Evolutionary conservation across 345 rosid genomes (phyloP).

Genomic region (Melaleuca quinquenervia): DNA sequence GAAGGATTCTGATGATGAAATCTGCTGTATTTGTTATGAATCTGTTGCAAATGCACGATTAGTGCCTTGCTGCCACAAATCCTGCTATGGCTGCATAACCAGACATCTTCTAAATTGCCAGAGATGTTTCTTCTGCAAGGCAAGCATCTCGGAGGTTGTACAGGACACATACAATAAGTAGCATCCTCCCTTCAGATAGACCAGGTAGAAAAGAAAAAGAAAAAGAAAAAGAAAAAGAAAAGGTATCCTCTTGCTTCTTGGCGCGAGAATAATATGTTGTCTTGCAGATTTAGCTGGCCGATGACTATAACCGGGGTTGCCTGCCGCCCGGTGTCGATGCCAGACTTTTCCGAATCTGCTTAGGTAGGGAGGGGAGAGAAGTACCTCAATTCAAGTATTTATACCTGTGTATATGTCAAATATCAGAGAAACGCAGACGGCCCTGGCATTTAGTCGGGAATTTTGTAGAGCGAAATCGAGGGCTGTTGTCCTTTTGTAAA

Average conservation of each 20-base stretch:
- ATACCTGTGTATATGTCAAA: neutral
- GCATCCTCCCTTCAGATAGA: neutral
- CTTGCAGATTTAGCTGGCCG: neutral
- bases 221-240: no score
- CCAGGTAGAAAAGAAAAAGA: neutral
- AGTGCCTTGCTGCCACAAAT: constrained; percentile 71
- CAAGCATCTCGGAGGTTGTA: constrained; percentile 51
- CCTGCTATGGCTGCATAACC: constrained; percentile 91
- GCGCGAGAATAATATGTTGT: neutral
- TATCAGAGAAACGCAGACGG: neutral
- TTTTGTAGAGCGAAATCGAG: constrained; percentile 41
- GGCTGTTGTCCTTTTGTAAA: constrained; percentile 34
- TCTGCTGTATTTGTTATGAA: constrained; percentile 83
- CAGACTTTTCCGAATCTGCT: neutral
- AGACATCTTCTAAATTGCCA: constrained; percentile 85
- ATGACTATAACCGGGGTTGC: neutral
- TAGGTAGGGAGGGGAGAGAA: neutral
- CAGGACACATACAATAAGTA: constrained; percentile 5
- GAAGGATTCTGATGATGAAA: constrained; percentile 38
- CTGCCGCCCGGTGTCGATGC: neutral
- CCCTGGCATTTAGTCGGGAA: neutral
- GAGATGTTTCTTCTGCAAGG: constrained; percentile 96
- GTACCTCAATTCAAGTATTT: neutral
- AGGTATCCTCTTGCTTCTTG: neutral
- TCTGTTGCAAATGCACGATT: constrained; percentile 57